Evolutionary conservation across 257 asterid genomes (phyloP).

Genomic region (Nicotiana obtusifolia): DNA sequence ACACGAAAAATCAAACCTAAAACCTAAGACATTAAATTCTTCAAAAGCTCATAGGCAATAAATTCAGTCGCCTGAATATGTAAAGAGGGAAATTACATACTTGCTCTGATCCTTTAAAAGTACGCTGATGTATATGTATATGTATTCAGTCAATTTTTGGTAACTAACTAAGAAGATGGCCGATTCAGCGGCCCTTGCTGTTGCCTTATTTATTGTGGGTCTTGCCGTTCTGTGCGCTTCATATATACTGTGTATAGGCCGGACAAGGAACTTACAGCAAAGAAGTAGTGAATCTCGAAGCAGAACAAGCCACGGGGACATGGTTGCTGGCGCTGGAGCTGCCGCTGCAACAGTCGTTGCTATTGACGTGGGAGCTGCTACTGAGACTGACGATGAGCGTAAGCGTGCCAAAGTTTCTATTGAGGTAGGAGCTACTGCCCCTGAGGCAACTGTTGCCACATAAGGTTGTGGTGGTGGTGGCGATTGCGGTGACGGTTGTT

Average conservation of each 20-base stretch:
- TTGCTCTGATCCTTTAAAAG: not conserved
- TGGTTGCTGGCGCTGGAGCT: not conserved
- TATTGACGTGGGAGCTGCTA: not conserved
- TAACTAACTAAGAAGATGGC: not conserved
- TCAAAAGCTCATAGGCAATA: not conserved
- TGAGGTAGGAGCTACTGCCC: not conserved
- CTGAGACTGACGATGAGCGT: not conserved
- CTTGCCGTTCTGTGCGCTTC: not conserved
- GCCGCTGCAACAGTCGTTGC: not conserved
- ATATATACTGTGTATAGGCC: not conserved
- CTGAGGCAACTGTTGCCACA: not conserved
- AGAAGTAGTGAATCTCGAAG: not conserved
- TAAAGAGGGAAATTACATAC: not conserved
- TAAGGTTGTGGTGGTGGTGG: too few species aligned
- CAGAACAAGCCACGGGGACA: not conserved
- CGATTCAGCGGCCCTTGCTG: not conserved
- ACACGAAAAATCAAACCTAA: not conserved
- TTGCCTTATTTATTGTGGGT: not conserved
- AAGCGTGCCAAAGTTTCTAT: not conserved
- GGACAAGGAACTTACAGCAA: not conserved
- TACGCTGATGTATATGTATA: too few species aligned
- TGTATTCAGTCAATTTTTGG: not conserved
- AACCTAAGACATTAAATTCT: not conserved
- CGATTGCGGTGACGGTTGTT: too few species aligned
- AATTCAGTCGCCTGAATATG: not conserved